These are phyloP conservation scores for Botryotinia narcissicola DNA, from an alignment of 2,329 filamentous ascomycete genomes.

Conservation along the genomic window DNA sequence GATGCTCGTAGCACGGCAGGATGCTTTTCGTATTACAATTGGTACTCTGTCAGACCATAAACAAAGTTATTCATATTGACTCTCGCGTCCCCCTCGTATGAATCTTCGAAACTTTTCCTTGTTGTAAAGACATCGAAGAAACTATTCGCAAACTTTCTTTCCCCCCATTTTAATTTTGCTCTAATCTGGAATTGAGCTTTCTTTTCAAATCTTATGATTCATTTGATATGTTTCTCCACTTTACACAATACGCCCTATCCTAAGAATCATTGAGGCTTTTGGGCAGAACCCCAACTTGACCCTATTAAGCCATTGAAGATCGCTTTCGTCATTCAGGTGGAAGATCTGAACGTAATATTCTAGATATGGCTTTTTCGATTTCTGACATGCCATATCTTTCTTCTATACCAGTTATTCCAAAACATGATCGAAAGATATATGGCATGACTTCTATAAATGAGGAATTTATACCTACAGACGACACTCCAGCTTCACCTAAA, in stretches of 20 bases:
- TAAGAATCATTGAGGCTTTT: background rate
- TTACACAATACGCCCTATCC: background rate
- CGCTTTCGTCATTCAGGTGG: background rate
- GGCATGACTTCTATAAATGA: conserved; percentile 4
- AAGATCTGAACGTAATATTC: background rate
- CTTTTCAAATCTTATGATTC: background rate
- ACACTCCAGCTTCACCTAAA: background rate
- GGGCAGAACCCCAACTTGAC: background rate
- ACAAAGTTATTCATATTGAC: background rate
- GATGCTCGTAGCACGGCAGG: background rate
- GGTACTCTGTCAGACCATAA: background rate
- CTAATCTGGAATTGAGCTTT: conserved; percentile 12
- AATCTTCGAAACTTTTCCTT: background rate
- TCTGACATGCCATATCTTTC: background rate
- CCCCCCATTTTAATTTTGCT: background rate
- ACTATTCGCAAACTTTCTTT: background rate
- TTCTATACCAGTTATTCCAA: background rate
- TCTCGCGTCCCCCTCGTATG: background rate
- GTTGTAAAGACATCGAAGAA: background rate
- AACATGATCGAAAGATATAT: conserved; percentile 1
- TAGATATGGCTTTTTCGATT: background rate
- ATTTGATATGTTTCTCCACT: conserved; percentile 4
- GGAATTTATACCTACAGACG: background rate
- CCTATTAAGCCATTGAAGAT: conserved; percentile 8
- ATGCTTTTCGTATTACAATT: background rate